Evolutionary conservation across 192 early-diverging fungal species (phyloP).

Genomic region (Diversispora epigaea): DNA sequence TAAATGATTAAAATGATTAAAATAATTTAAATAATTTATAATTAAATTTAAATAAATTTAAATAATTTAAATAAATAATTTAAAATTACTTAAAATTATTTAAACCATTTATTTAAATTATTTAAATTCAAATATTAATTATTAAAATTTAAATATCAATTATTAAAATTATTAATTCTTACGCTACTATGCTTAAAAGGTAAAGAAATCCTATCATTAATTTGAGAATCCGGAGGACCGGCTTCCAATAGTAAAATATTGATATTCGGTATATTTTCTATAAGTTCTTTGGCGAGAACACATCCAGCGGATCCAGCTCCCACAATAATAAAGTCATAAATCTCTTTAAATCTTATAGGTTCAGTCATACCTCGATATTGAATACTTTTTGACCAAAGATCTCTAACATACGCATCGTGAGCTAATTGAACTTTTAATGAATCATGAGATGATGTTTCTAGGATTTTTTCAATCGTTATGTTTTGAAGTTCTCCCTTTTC

Average conservation of each 20-base stretch:
- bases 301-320: constrained; percentile 5
- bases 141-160: too few species aligned
- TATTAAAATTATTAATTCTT: background rate
- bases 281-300: background rate
- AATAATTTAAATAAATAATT: too few species aligned
- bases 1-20: background rate
- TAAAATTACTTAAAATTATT: too few species aligned
- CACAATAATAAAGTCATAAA: constrained; percentile 6
- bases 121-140: too few species aligned
- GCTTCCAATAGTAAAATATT: constrained; percentile 13
- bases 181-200: background rate
- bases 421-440: too few species aligned
- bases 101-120: too few species aligned
- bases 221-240: background rate
- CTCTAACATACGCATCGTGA: background rate
- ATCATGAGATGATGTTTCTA: too few species aligned
- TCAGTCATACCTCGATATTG: background rate
- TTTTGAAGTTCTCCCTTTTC: too few species aligned
- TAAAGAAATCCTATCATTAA: background rate
- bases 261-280: background rate
- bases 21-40: too few species aligned
- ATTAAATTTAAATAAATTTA: too few species aligned
- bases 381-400: background rate
- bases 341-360: background rate
- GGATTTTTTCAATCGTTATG: too few species aligned